These are phyloP conservation scores for Piper longum DNA, from an alignment of 164 flowering plant genomes.

Conservation along the genomic window DNA sequence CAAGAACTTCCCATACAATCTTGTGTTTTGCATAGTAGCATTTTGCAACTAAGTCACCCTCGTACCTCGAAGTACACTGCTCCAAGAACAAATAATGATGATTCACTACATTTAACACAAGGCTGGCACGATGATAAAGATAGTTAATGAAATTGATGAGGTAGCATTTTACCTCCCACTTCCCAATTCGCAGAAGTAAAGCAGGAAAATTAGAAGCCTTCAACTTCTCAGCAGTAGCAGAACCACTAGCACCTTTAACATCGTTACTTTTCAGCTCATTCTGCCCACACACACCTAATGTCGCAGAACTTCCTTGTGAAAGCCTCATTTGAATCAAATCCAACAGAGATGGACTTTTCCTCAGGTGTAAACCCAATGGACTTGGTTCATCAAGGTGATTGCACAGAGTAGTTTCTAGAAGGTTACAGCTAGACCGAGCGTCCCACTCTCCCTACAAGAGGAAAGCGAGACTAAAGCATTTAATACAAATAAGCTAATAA, in stretches of 20 bases:
- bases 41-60: slow-evolving; percentile 81
- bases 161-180: slow-evolving; percentile 48
- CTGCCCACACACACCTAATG: not conserved
- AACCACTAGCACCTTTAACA: slow-evolving; percentile 11
- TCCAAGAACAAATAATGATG: not conserved
- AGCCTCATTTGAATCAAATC: slow-evolving; percentile 67
- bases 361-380: slow-evolving; percentile 59
- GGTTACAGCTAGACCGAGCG: slow-evolving; percentile 11
- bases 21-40: slow-evolving; percentile 80
- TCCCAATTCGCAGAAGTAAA: slow-evolving; percentile 48
- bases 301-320: slow-evolving; percentile 28
- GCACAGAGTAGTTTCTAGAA: slow-evolving; percentile 30
- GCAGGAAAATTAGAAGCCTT: slow-evolving; percentile 80
- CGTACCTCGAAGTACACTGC: slow-evolving; percentile 65
- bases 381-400: slow-evolving; percentile 77
- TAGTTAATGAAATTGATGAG: not conserved
- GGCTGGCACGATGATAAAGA: not conserved
- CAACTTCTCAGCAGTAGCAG: slow-evolving; percentile 34
- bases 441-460: slow-evolving; percentile 20
- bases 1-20: slow-evolving; percentile 87
- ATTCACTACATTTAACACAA: not conserved
- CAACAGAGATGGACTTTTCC: slow-evolving; percentile 66
- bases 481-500: not conserved
- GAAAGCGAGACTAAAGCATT: not conserved
- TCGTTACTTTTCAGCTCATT: slow-evolving; percentile 25